Conservation (phyloP, 2,329 filamentous ascomycete species). For the Talaromyces sp. region DNA sequence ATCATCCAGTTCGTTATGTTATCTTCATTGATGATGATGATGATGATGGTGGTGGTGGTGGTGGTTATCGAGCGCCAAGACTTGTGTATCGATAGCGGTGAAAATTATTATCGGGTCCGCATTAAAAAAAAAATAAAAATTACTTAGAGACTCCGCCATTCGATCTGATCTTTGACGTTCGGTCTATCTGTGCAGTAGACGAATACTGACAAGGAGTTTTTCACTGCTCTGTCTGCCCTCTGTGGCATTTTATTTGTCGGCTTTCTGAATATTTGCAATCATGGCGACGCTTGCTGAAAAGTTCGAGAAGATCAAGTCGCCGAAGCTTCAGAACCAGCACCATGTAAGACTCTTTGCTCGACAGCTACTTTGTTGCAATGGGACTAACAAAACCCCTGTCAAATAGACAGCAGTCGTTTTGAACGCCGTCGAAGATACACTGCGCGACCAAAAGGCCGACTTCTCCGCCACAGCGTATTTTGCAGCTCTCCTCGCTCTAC, state of each 20-base stretch:
- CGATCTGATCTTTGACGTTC: no score
- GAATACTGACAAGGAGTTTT: neutral
- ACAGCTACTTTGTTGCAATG: neutral
- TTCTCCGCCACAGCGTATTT: conserved; percentile 89
- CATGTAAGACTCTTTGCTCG: conserved; percentile 57
- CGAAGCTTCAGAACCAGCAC: conserved; percentile 91
- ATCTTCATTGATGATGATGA: neutral
- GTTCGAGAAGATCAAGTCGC: conserved; percentile 94
- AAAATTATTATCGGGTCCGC: conserved; percentile 26
- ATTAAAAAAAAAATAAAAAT: conserved; percentile 25
- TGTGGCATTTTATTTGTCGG: conserved; percentile 5
- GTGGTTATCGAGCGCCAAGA: conserved; percentile 26
- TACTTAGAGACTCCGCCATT: conserved; percentile 11
- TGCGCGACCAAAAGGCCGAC: conserved; percentile 80
- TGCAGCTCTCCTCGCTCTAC: conserved; percentile 83
- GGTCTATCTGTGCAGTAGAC: neutral
- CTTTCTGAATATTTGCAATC: conserved; percentile 21
- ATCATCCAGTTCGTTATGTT: neutral
- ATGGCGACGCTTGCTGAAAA: conserved; percentile 75
- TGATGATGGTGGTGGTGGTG: neutral
- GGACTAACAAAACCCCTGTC: neutral
- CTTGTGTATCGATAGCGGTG: conserved; percentile 30
- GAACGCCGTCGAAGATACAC: conserved; percentile 85
- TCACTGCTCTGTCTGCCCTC: conserved; percentile 20
- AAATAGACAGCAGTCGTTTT: conserved; percentile 65